These are phyloP conservation scores for Globisporangium megalacanthum DNA, from an alignment of 352 stramenopile species.

Conservation along the genomic window DNA sequence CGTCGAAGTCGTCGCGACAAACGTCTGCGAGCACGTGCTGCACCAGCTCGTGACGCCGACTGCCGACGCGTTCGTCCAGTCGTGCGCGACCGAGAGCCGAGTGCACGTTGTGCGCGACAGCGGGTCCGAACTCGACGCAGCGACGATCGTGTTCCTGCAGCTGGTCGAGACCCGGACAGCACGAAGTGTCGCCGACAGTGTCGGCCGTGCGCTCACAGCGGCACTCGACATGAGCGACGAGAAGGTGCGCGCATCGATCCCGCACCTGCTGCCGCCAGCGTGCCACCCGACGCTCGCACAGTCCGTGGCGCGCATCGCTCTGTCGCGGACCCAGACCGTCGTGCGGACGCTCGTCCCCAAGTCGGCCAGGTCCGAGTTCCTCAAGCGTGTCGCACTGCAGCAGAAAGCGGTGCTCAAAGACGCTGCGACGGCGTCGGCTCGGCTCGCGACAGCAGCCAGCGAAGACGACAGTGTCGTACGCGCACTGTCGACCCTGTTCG, in stretches of 20 bases:
- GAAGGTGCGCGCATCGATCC: slow-evolving; percentile 25
- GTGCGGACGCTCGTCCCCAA: slow-evolving; percentile 33
- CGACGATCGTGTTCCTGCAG: slow-evolving; percentile 26
- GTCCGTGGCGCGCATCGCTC: slow-evolving; percentile 26
- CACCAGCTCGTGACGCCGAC: slow-evolving; percentile 30
- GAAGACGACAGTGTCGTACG: slow-evolving; percentile 6
- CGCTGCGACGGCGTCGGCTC: slow-evolving; percentile 1
- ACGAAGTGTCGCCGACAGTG: slow-evolving; percentile 21
- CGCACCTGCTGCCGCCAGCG: slow-evolving; percentile 29
- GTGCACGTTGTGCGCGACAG: slow-evolving; percentile 5
- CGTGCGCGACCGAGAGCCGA: slow-evolving; percentile 25
- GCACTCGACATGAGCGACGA: slow-evolving; percentile 26
- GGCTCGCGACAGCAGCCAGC: not conserved
- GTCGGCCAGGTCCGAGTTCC: slow-evolving; percentile 42
- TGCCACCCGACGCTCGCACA: slow-evolving; percentile 31
- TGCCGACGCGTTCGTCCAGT: slow-evolving; percentile 39
- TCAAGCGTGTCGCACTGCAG: slow-evolving; percentile 32
- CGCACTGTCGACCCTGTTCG: slow-evolving; percentile 14
- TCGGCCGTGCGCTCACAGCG: slow-evolving; percentile 21
- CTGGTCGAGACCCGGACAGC: slow-evolving; percentile 30
- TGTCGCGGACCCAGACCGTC: slow-evolving; percentile 23
- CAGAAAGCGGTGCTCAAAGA: slow-evolving; percentile 46
- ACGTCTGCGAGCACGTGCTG: slow-evolving; percentile 54
- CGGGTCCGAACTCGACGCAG: slow-evolving; percentile 3
- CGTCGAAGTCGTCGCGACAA: slow-evolving; percentile 50